Conservation (phyloP, 164 flowering plant species). For the Aristolochia contorta region DNA sequence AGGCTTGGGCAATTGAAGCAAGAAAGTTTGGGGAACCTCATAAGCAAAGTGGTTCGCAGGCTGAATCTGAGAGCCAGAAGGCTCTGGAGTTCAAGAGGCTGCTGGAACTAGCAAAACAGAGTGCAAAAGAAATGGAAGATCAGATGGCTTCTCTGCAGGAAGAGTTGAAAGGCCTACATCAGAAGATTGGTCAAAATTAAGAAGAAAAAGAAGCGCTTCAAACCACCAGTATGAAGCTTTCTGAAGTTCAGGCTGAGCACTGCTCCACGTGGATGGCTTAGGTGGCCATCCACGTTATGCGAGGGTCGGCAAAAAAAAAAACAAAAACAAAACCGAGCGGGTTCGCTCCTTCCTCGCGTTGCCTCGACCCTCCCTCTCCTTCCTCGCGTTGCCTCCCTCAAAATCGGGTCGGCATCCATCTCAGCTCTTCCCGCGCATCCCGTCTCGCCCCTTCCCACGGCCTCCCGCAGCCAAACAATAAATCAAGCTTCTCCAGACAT, state of each 20-base stretch:
- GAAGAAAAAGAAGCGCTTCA: constrained; percentile 56
- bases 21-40: constrained; percentile 59
- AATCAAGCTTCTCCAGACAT: too few species aligned
- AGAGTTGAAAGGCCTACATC: constrained; percentile 57
- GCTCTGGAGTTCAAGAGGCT: constrained; percentile 63
- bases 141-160: constrained; percentile 52
- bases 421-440: too few species aligned
- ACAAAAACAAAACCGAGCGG: too few species aligned
- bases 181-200: constrained; percentile 56
- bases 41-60: constrained; percentile 46
- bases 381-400: too few species aligned
- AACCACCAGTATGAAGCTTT: constrained; percentile 33
- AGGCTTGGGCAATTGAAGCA: constrained; percentile 42
- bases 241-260: constrained; percentile 45
- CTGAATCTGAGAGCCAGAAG: constrained; percentile 50
- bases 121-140: constrained; percentile 60
- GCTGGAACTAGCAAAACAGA: constrained; percentile 47
- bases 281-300: too few species aligned
- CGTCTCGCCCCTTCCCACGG: too few species aligned
- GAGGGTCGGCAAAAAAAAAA: too few species aligned
- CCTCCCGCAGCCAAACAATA: too few species aligned
- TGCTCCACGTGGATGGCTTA: too few species aligned
- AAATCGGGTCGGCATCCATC: too few species aligned
- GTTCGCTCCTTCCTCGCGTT: too few species aligned
- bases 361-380: too few species aligned